These are phyloP conservation scores for Aquilaria agallochum DNA, from an alignment of 441 rosid genomes.

Conservation along the genomic window DNA sequence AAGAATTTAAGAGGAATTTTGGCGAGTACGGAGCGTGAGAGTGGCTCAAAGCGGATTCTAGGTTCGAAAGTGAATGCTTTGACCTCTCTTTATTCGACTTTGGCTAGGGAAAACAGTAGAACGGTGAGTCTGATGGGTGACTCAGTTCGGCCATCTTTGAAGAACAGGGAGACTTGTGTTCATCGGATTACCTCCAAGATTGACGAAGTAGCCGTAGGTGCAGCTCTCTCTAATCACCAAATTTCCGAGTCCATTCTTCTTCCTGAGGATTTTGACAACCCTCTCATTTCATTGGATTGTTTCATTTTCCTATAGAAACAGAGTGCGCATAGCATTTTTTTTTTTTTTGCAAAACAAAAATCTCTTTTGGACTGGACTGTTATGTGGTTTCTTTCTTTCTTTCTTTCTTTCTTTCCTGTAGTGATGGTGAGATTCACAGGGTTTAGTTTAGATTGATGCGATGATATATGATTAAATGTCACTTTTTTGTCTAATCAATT, in stretches of 20 bases:
- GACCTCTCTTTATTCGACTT: constrained; percentile 22
- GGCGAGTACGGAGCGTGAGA: constrained; percentile 27
- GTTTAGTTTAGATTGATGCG: too few relatives aligned
- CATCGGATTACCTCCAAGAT: constrained; percentile 53
- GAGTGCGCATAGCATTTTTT: constrained; percentile 6
- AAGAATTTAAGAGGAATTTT: constrained; percentile 16
- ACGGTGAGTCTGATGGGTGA: constrained; percentile 22
- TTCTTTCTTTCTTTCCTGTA: too few relatives aligned
- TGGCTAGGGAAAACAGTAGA: constrained; percentile 32
- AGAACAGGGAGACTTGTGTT: constrained; percentile 43
- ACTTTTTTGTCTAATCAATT: too few relatives aligned
- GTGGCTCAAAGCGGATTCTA: constrained; percentile 17
- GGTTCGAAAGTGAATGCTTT: constrained; percentile 24
- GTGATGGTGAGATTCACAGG: too few relatives aligned
- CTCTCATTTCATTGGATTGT: constrained; percentile 83
- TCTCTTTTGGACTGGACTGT: too few relatives aligned
- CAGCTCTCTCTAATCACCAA: constrained; percentile 28
- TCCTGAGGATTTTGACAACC: constrained; percentile 62
- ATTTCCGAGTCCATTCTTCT: constrained; percentile 24
- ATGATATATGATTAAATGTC: too few relatives aligned
- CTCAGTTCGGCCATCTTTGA: constrained; percentile 22
- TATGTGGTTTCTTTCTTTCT: too few relatives aligned
- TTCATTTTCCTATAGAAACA: constrained; percentile 63
- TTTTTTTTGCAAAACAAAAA: background rate
- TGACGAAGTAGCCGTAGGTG: constrained; percentile 34